Conservation (phyloP, 1,139 yeast genomes). For the Taiozyma sp. region DNA sequence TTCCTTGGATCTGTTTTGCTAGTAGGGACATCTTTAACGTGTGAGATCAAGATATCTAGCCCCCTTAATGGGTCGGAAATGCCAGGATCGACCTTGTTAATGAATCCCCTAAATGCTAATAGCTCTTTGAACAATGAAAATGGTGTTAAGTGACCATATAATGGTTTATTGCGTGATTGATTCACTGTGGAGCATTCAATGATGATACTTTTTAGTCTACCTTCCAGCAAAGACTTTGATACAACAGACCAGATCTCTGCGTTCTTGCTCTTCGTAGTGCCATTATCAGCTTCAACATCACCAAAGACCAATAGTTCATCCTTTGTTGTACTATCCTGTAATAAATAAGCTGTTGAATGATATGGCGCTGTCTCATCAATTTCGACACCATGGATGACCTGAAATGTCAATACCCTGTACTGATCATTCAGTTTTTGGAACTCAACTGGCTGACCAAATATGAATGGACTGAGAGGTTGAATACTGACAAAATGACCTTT, state of each 20-base stretch:
- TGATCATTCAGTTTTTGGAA: slow-evolving; percentile 19
- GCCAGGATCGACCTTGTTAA: slow-evolving; percentile 1
- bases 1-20: slow-evolving; percentile 46
- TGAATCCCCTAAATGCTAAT: slow-evolving; percentile 28
- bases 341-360: slow-evolving; percentile 46
- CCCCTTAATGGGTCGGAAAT: slow-evolving; percentile 33
- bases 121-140: slow-evolving; percentile 54
- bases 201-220: slow-evolving; percentile 46
- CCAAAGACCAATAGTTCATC: slow-evolving; percentile 62
- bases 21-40: slow-evolving; percentile 53
- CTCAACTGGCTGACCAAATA: background rate
- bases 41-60: slow-evolving; percentile 58
- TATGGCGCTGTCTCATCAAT: slow-evolving; percentile 18
- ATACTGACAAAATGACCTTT: slow-evolving; percentile 23
- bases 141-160: slow-evolving; percentile 83
- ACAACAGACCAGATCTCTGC: slow-evolving; percentile 50
- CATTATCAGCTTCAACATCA: slow-evolving; percentile 67
- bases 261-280: slow-evolving; percentile 40
- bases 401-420: slow-evolving; percentile 25
- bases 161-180: slow-evolving; percentile 36
- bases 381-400: slow-evolving; percentile 31
- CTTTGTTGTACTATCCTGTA: slow-evolving; percentile 31
- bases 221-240: slow-evolving; percentile 38
- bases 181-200: slow-evolving; percentile 72
- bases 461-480: background rate